phyloP scores from a whole-genome alignment of 345 rosid genomes.

The Anacardium occidentale region DNA sequence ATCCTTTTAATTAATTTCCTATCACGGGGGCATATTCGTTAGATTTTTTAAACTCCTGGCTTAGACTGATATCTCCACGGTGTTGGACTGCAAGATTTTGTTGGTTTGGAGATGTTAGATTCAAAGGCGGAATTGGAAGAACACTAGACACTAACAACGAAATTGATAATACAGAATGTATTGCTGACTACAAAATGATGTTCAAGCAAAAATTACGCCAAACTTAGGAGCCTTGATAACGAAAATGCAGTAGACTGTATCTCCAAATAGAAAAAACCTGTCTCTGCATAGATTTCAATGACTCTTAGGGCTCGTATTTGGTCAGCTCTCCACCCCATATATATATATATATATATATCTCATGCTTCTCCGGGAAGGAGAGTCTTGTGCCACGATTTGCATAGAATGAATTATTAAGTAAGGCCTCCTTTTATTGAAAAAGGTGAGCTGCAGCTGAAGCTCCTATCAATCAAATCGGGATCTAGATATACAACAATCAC shows the following conservation, averaged over 20 bases:
- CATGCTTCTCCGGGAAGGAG: not conserved
- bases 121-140: no score
- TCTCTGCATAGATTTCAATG: not conserved
- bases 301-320: not conserved
- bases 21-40: no score
- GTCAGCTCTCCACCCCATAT: conserved; percentile 1
- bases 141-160: not conserved
- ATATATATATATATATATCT: no score
- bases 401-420: not conserved
- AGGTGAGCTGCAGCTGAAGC: conserved; percentile 22
- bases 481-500: conserved; percentile 55
- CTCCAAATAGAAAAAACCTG: not conserved
- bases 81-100: no score
- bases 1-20: no score
- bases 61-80: no score
- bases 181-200: not conserved
- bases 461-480: conserved; percentile 8
- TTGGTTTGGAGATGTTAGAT: no score
- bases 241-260: not conserved
- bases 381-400: conserved; percentile 3
- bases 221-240: not conserved
- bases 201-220: not conserved
- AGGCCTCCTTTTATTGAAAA: conserved; percentile 53
- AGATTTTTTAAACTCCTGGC: no score
- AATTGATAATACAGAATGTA: not conserved